A percentile compares a stretch with the other conserved stretches of the same genome.
phyloP scores from a whole-genome alignment of 2,329 filamentous ascomycete genomes.

The Geosmithia morbida region DNA sequence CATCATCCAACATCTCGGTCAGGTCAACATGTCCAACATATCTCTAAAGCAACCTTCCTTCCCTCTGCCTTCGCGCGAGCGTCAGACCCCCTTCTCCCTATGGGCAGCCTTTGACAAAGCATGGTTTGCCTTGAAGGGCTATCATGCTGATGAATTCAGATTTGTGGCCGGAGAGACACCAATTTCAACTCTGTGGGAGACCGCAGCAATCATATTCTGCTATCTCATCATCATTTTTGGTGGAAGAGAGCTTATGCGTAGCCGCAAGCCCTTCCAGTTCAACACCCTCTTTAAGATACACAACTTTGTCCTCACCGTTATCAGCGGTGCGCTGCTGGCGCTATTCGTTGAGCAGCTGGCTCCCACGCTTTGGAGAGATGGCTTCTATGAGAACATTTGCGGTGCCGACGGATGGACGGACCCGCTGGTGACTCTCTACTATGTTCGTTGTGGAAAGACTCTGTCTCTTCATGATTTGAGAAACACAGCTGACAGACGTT shows the following conservation, averaged over 20 bases:
- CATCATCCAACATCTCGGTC: neutral
- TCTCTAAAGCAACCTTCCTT: neutral
- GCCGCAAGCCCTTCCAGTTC: constrained; percentile 71
- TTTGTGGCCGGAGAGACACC: constrained; percentile 73
- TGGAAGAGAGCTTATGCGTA: constrained; percentile 83
- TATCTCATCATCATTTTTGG: constrained; percentile 95
- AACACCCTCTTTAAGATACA: constrained; percentile 86
- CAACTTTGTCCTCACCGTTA: constrained; percentile 84
- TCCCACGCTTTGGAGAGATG: constrained; percentile 67
- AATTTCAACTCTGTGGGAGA: constrained; percentile 80
- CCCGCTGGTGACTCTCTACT: constrained; percentile 87
- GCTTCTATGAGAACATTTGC: constrained; percentile 85
- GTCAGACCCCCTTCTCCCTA: constrained; percentile 21
- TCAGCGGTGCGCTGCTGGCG: constrained; percentile 66
- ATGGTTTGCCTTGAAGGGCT: constrained; percentile 64
- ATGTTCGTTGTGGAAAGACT: constrained; percentile 41
- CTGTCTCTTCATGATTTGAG: too few relatives aligned
- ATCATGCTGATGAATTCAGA: constrained; percentile 71
- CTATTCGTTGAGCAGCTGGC: constrained; percentile 88
- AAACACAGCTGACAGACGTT: constrained; percentile 16
- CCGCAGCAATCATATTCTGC: constrained; percentile 62
- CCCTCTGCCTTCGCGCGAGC: neutral
- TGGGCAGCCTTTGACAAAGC: constrained; percentile 92
- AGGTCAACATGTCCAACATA: neutral
- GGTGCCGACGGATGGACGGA: constrained; percentile 73